phyloP scores from a whole-genome alignment of 176 grass and related monocot species.

The Oryza nivara region DNA sequence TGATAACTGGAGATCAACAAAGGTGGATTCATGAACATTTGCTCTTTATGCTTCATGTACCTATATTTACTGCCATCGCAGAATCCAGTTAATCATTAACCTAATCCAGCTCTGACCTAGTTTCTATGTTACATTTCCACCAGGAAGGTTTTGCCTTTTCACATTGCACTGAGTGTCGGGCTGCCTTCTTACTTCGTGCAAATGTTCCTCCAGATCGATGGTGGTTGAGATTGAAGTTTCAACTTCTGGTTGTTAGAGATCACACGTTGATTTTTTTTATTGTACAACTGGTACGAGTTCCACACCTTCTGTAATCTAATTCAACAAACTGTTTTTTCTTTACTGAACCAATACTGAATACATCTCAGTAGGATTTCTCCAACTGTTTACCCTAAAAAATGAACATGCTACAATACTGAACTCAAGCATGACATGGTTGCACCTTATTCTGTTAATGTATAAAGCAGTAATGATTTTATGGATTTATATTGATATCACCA shows the following conservation, averaged over 20 bases:
- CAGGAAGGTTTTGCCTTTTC: conserved; percentile 99
- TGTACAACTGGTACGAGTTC: conserved; percentile 80
- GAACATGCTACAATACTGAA: not conserved
- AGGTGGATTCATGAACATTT: conserved; percentile 49
- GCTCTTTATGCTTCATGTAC: not conserved
- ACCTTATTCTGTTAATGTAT: not conserved
- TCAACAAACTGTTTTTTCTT: conserved; percentile 2
- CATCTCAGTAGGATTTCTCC: not conserved
- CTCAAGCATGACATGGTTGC: not conserved
- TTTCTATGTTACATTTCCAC: conserved; percentile 34
- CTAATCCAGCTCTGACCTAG: conserved; percentile 25
- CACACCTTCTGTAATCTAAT: conserved; percentile 26
- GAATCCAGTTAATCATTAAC: conserved; percentile 1
- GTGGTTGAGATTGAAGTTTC: conserved; percentile 95
- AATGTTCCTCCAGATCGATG: conserved; percentile 94
- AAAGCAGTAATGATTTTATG: not conserved
- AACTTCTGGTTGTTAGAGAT: conserved; percentile 85
- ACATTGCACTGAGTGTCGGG: conserved; percentile 95
- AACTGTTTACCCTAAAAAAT: not conserved
- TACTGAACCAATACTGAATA: not conserved
- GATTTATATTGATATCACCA: too few species aligned
- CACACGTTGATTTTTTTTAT: conserved; percentile 93
- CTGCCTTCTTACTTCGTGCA: conserved; percentile 82
- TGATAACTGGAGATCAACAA: conserved; percentile 98
- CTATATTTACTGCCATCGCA: not conserved